These are phyloP conservation scores for Ganoderma lucidum DNA, from an alignment of 1,284 basidiomycete species.

Conservation along the genomic window DNA sequence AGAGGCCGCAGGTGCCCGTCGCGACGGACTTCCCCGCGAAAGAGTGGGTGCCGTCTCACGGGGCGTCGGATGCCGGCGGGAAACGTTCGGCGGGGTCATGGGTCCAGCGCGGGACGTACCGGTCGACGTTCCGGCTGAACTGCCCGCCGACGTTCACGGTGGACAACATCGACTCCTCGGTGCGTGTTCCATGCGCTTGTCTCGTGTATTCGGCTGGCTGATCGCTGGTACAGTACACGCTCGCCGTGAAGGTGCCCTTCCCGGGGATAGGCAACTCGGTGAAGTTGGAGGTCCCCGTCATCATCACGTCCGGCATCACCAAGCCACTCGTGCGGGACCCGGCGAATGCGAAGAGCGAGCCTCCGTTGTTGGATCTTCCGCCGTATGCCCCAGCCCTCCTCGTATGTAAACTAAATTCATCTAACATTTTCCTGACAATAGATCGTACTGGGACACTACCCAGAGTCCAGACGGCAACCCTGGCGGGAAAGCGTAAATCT, in stretches of 20 bases:
- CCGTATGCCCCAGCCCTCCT: background rate
- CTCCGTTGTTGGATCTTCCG: background rate
- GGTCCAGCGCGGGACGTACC: slow-evolving; percentile 23
- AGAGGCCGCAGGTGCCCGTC: background rate
- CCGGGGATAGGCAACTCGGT: slow-evolving; percentile 23
- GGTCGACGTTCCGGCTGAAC: slow-evolving; percentile 14
- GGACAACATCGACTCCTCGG: slow-evolving; percentile 16
- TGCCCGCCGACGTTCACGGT: slow-evolving; percentile 21
- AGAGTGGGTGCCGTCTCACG: background rate
- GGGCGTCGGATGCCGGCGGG: background rate
- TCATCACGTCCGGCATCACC: slow-evolving; percentile 20
- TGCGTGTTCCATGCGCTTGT: background rate
- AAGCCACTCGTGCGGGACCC: slow-evolving; percentile 2
- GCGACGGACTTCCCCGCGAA: background rate
- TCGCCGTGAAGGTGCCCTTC: slow-evolving; percentile 24
- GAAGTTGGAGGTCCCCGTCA: slow-evolving; percentile 11
- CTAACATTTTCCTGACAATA: background rate
- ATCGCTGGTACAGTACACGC: slow-evolving; percentile 12
- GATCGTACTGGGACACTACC: background rate
- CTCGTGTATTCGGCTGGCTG: background rate
- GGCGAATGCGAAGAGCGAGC: background rate
- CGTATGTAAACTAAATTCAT: background rate
- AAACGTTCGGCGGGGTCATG: slow-evolving; percentile 14
- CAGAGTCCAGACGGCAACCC: background rate
- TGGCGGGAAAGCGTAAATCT: background rate